phyloP scores from a whole-genome alignment of 2,329 filamentous ascomycete genomes.

The Tothia fuscella region DNA sequence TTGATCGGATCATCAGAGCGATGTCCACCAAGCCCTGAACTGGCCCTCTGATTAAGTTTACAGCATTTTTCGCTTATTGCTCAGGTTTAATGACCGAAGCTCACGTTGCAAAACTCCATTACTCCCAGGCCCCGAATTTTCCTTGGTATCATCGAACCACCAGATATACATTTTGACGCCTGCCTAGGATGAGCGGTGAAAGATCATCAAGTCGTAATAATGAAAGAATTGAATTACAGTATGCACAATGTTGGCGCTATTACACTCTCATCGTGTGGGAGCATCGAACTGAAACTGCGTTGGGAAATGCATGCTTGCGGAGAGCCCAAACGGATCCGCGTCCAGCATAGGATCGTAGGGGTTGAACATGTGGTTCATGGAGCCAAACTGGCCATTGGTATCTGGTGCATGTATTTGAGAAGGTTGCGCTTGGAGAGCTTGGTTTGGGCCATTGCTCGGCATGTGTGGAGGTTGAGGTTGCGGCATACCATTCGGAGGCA shows the following conservation, averaged over 20 bases:
- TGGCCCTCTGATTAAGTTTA: too few relatives aligned
- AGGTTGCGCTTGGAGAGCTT: constrained; percentile 13
- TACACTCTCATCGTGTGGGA: constrained; percentile 6
- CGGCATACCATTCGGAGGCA: constrained; percentile 11
- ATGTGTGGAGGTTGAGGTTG: constrained; percentile 19
- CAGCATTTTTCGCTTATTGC: too few relatives aligned
- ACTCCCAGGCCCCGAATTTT: too few relatives aligned
- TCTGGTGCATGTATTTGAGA: constrained; percentile 10
- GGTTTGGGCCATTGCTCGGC: constrained; percentile 13
- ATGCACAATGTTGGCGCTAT: too few relatives aligned
- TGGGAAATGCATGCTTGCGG: constrained; percentile 90
- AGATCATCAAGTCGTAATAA: not conserved
- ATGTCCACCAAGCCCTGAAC: too few relatives aligned
- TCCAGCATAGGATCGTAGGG: constrained; percentile 78
- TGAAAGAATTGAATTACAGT: not conserved
- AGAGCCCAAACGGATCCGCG: constrained; percentile 85
- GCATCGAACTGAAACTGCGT: constrained; percentile 61
- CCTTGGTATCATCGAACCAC: too few relatives aligned
- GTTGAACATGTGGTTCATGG: not conserved
- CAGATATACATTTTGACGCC: too few relatives aligned
- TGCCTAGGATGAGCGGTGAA: not conserved
- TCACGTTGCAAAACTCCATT: too few relatives aligned
- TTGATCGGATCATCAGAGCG: too few relatives aligned
- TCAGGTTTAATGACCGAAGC: too few relatives aligned
- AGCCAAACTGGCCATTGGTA: constrained; percentile 7